These are phyloP conservation scores for Salix arbutifolia DNA, from an alignment of 345 rosid species.

Conservation along the genomic window DNA sequence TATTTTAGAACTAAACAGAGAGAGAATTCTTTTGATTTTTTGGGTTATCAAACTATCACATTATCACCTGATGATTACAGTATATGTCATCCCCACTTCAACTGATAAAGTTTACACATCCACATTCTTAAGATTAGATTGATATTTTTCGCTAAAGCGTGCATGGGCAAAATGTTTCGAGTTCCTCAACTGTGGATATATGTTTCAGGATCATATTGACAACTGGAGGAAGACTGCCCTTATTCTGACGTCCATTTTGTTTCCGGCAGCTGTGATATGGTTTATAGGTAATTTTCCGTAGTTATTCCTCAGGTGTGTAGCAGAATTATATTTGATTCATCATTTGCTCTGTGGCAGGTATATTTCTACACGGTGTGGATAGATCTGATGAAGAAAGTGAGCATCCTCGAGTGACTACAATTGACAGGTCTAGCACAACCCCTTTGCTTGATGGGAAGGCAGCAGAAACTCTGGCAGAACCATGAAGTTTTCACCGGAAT, in stretches of 20 bases:
- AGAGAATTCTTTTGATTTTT: neutral
- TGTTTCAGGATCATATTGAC: constrained; percentile 59
- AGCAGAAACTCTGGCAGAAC: constrained; percentile 15
- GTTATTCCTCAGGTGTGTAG: neutral
- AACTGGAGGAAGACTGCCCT: constrained; percentile 89
- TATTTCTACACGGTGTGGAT: constrained; percentile 65
- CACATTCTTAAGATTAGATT: neutral
- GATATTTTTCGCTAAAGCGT: neutral
- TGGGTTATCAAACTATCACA: neutral
- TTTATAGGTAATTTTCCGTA: constrained; percentile 44
- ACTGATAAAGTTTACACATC: neutral
- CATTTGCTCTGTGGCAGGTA: constrained; percentile 43
- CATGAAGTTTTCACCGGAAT: neutral
- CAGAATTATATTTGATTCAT: neutral
- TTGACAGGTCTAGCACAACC: constrained; percentile 36
- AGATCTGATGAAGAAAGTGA: constrained; percentile 59
- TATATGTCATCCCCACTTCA: neutral
- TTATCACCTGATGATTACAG: neutral
- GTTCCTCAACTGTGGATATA: neutral
- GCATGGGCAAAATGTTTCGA: neutral
- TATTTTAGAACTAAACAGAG: neutral
- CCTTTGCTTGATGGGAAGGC: constrained; percentile 52
- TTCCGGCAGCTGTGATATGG: constrained; percentile 89
- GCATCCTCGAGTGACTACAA: constrained; percentile 9
- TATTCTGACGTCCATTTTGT: constrained; percentile 62